Percentiles rank a stretch among this genome's conserved stretches.
phyloP scores from a whole-genome alignment of 305 asterid species.

The Rubia tinctorum region DNA sequence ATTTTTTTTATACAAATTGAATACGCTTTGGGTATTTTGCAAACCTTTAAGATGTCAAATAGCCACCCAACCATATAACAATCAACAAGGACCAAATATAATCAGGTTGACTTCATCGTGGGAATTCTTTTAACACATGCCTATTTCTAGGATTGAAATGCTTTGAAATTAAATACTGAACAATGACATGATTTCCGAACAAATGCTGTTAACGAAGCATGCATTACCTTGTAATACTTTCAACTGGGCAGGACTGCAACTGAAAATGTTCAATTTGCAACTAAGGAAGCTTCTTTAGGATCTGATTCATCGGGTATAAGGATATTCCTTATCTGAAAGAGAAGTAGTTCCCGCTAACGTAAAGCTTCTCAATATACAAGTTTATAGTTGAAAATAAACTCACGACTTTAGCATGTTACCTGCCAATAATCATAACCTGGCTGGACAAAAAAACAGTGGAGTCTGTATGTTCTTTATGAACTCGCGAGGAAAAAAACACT shows the following conservation, averaged over 20 bases:
- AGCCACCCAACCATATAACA: not conserved
- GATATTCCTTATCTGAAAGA: conserved; percentile 65
- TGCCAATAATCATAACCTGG: conserved; percentile 97
- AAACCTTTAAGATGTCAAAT: not conserved
- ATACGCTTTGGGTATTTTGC: not conserved
- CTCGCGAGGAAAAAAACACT: conserved; percentile 95
- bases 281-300: conserved; percentile 53
- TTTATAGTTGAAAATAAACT: conserved; percentile 10
- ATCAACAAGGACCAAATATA: not conserved
- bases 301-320: conserved; percentile 62
- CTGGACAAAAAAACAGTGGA: conserved; percentile 80
- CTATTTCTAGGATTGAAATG: not conserved
- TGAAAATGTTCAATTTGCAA: conserved; percentile 65
- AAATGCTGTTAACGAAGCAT: not conserved
- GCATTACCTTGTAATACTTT: conserved; percentile 69
- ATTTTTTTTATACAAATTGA: not conserved
- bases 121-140: not conserved
- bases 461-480: conserved; percentile 64
- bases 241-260: conserved; percentile 60
- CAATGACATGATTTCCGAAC: not conserved
- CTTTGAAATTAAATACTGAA: not conserved
- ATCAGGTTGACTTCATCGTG: not conserved
- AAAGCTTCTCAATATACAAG: not conserved
- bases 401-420: conserved; percentile 33
- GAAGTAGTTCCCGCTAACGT: conserved; percentile 1